Conservation (phyloP, 331 rosid genomes). For the Saraca asoca region DNA sequence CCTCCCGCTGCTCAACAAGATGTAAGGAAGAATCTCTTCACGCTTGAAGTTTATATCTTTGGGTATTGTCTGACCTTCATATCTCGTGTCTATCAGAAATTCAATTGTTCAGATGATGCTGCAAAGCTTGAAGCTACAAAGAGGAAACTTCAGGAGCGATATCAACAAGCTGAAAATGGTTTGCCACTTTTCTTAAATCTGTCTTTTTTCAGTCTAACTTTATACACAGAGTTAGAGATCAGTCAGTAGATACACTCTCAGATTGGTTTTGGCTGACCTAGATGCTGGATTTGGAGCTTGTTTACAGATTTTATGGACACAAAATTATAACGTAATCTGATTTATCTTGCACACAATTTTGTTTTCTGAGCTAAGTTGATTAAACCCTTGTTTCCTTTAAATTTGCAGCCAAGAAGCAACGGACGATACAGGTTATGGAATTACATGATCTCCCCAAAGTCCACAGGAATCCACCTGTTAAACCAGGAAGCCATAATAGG, state of each 20-base stretch:
- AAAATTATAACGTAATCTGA: slow-evolving; percentile 6
- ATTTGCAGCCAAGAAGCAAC: slow-evolving; percentile 79
- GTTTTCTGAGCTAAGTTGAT: slow-evolving; percentile 23
- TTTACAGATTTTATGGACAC: background rate
- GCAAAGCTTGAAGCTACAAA: slow-evolving; percentile 92
- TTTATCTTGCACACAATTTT: slow-evolving; percentile 5
- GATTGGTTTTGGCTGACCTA: slow-evolving; percentile 7
- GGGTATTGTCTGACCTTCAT: slow-evolving; percentile 33
- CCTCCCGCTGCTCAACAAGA: slow-evolving; percentile 47
- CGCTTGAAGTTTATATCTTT: slow-evolving; percentile 12
- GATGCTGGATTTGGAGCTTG: background rate
- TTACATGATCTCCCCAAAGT: slow-evolving; percentile 80
- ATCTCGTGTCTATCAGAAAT: slow-evolving; percentile 45
- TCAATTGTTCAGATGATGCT: slow-evolving; percentile 58
- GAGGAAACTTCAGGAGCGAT: slow-evolving; percentile 91
- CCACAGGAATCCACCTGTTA: slow-evolving; percentile 52
- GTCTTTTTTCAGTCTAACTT: background rate
- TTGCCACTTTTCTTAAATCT: slow-evolving; percentile 20
- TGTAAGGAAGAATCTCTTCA: slow-evolving; percentile 46
- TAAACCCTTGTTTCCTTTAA: slow-evolving; percentile 8
- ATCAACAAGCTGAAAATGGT: slow-evolving; percentile 95
- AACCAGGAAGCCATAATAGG: slow-evolving; percentile 63
- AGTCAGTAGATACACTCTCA: background rate
- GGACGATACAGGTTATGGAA: slow-evolving; percentile 94
- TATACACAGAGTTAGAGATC: background rate